These are phyloP conservation scores for Kodamaea kakaduensis DNA, from an alignment of 805 yeast species.

Conservation along the genomic window DNA sequence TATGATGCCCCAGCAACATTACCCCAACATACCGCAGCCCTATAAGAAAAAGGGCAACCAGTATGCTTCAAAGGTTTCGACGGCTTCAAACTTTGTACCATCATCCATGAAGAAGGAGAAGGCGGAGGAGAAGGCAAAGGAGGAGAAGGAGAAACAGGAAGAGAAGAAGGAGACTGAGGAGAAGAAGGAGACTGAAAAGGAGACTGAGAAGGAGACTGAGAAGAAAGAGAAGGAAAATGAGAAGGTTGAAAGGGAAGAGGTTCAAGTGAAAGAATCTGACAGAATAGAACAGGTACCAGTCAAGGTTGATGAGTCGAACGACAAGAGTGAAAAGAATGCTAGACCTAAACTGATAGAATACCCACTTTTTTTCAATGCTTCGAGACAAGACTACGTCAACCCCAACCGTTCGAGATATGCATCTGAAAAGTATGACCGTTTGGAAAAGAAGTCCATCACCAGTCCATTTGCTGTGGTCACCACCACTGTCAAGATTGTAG, in stretches of 20 bases:
- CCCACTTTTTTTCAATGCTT: conserved; percentile 13
- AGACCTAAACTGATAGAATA: conserved; percentile 6
- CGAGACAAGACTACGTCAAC: conserved; percentile 4
- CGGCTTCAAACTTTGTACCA: conserved; percentile 9
- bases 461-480: conserved; percentile 13
- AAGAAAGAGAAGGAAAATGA: not conserved
- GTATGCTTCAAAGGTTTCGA: conserved; percentile 9
- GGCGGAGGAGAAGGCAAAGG: conserved; percentile 2
- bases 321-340: not conserved
- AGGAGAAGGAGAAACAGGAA: conserved; percentile 1
- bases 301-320: not conserved
- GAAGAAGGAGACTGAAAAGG: not conserved
- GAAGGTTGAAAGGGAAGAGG: not conserved
- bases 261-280: not conserved
- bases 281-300: not conserved
- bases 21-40: conserved; percentile 8
- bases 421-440: conserved; percentile 9
- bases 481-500: conserved; percentile 16
- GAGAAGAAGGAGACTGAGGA: not conserved
- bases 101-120: conserved; percentile 5
- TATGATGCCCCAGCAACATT: conserved; percentile 12
- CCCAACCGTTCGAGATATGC: not conserved
- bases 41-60: conserved; percentile 8
- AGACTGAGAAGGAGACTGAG: not conserved
- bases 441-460: conserved; percentile 1